Evolutionary conservation across 192 early-diverging fungal species (phyloP).

Genomic region (Allomyces arbusculus): DNA sequence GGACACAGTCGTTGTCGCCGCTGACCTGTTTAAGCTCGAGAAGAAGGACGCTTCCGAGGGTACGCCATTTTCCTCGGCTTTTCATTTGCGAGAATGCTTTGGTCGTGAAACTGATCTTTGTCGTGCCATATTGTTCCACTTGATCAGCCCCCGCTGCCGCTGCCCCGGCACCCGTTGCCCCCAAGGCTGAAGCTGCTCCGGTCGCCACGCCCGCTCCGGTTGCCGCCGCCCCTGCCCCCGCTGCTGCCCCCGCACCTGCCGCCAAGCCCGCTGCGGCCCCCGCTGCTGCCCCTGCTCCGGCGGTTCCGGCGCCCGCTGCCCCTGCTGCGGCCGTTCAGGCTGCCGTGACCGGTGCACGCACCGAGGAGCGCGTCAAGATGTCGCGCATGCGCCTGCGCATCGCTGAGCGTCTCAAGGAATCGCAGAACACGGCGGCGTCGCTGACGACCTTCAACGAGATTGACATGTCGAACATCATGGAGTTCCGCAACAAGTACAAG

Average conservation of each 20-base stretch:
- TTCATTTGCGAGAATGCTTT: not conserved
- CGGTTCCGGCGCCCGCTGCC: constrained; percentile 3
- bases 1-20: constrained; percentile 72
- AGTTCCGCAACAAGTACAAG: constrained; percentile 82
- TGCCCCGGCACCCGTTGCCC: constrained; percentile 11
- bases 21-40: constrained; percentile 85
- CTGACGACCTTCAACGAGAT: constrained; percentile 99
- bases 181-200: constrained; percentile 15
- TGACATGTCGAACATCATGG: constrained; percentile 90
- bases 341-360: constrained; percentile 4
- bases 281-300: constrained; percentile 3
- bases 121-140: not conserved
- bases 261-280: constrained; percentile 13
- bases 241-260: constrained; percentile 10
- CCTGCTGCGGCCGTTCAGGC: constrained; percentile 6
- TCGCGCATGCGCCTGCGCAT: constrained; percentile 92
- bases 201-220: constrained; percentile 22
- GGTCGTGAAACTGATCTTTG: not conserved
- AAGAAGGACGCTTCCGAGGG: constrained; percentile 42
- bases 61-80: constrained; percentile 4
- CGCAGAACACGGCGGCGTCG: constrained; percentile 88
- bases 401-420: constrained; percentile 84
- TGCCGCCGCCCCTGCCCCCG: constrained; percentile 7
- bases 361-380: constrained; percentile 59
- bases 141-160: constrained; percentile 8